These are phyloP conservation scores for Exserohilum turcica DNA, from an alignment of 2,329 filamentous ascomycete species.

Conservation along the genomic window DNA sequence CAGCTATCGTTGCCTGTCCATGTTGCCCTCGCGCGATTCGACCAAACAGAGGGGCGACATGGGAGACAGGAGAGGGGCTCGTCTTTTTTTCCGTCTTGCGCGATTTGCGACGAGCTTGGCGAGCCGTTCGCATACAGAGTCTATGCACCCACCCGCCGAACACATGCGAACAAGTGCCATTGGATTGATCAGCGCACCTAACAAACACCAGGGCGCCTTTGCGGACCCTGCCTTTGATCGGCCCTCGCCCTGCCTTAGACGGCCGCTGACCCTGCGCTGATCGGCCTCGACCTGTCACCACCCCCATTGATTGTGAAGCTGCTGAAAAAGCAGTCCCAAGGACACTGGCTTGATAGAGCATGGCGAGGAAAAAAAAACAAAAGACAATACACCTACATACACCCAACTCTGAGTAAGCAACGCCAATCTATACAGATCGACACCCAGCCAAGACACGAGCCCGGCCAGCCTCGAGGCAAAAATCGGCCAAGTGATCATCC, in stretches of 20 bases:
- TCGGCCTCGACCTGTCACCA: slow-evolving; percentile 4
- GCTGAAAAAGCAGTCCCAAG: no score
- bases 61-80: neutral
- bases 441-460: slow-evolving; percentile 2
- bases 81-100: slow-evolving; percentile 3
- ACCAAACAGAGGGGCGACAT: no score
- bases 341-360: neutral
- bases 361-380: neutral
- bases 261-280: slow-evolving; percentile 12
- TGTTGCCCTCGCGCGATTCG: neutral
- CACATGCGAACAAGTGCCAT: neutral
- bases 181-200: neutral
- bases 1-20: neutral
- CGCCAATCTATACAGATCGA: neutral
- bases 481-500: slow-evolving; percentile 20
- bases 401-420: neutral
- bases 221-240: slow-evolving; percentile 11
- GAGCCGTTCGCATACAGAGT: neutral
- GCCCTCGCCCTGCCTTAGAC: slow-evolving; percentile 2
- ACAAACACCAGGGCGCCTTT: neutral
- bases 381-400: neutral
- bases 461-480: slow-evolving; percentile 25
- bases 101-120: neutral
- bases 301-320: neutral
- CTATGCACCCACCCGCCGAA: slow-evolving; percentile 3